Evolutionary conservation across 129 eudicot genomes (phyloP).

Genomic region (Sambucus nigra): DNA sequence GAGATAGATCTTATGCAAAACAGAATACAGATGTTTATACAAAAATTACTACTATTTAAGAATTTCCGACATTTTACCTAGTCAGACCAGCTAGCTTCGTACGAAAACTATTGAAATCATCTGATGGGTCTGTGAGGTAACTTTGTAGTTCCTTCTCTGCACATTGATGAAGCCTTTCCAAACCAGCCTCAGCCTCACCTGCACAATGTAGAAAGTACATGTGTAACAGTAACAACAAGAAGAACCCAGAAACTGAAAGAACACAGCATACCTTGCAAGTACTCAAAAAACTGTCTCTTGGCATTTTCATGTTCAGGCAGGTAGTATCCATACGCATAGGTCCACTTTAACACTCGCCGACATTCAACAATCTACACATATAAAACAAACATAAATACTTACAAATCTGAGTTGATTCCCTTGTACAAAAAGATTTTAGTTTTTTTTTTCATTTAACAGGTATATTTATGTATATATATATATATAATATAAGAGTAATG

Average conservation of each 20-base stretch:
- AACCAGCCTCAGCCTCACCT: constrained; percentile 87
- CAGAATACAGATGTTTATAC: too few relatives aligned
- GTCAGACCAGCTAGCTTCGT: constrained; percentile 71
- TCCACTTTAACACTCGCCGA: constrained; percentile 83
- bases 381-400: not conserved
- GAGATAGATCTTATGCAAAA: too few relatives aligned
- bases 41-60: too few relatives aligned
- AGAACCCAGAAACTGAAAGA: not conserved
- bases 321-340: constrained; percentile 79
- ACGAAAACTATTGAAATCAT: constrained; percentile 41
- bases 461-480: too few relatives aligned
- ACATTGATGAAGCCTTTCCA: constrained; percentile 84
- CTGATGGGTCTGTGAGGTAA: constrained; percentile 22
- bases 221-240: not conserved
- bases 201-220: constrained; percentile 2
- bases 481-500: too few relatives aligned
- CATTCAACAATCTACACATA: constrained; percentile 73
- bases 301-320: constrained; percentile 45
- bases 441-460: too few relatives aligned
- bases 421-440: too few relatives aligned
- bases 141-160: constrained; percentile 54
- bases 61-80: too few relatives aligned
- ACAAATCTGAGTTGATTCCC: too few relatives aligned
- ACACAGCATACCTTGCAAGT: constrained; percentile 25
- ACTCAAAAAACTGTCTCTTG: constrained; percentile 33